Evolutionary conservation across 306 rosid genomes (phyloP).

Genomic region (Morella rubra): DNA sequence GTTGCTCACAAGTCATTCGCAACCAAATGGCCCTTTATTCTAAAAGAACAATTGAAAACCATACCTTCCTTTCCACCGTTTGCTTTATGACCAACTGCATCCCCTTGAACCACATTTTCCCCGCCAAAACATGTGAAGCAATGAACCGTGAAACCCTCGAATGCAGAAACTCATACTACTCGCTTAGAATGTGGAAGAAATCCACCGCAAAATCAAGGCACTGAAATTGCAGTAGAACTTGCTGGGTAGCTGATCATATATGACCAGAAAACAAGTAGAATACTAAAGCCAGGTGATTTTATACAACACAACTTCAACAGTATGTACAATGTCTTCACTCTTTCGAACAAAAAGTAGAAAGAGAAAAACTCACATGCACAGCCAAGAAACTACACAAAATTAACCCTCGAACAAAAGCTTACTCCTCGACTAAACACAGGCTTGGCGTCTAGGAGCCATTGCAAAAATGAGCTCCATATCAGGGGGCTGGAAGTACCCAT

Average conservation of each 20-base stretch:
- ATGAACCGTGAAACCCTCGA: slow-evolving; percentile 21
- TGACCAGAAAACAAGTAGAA: too few relatives aligned
- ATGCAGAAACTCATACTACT: slow-evolving; percentile 40
- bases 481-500: slow-evolving; percentile 58
- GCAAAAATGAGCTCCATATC: slow-evolving; percentile 52
- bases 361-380: not conserved
- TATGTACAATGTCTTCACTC: not conserved
- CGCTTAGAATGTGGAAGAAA: slow-evolving; percentile 41
- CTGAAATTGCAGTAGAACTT: not conserved
- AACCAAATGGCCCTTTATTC: not conserved
- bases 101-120: slow-evolving; percentile 33
- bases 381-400: not conserved
- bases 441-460: slow-evolving; percentile 11
- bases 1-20: not conserved
- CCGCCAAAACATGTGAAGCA: slow-evolving; percentile 44
- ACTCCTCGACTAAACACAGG: slow-evolving; percentile 16
- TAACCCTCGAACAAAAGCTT: not conserved
- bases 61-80: slow-evolving; percentile 46
- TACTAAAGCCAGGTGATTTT: too few relatives aligned
- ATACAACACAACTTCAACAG: too few relatives aligned
- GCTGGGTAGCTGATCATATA: not conserved
- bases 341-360: not conserved
- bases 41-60: not conserved
- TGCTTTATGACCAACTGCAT: slow-evolving; percentile 35
- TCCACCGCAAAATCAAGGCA: slow-evolving; percentile 39